phyloP scores from a whole-genome alignment of 2,329 filamentous ascomycete species.

The Colletotrichum sp. region DNA sequence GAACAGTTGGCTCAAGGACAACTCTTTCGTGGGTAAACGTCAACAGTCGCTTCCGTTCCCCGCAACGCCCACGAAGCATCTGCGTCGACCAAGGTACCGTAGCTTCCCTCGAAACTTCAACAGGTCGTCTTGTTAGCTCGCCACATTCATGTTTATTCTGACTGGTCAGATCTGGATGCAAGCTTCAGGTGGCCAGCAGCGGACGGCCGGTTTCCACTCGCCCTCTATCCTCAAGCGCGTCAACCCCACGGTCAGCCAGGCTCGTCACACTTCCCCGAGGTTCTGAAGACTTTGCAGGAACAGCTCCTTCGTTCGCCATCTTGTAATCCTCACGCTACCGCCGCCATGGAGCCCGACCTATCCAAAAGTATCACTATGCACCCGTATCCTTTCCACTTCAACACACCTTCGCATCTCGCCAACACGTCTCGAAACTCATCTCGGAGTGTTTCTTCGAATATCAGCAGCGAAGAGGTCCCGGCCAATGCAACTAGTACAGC shows the following conservation, averaged over 20 bases:
- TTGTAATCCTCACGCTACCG: neutral
- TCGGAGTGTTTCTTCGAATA: neutral
- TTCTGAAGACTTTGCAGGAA: neutral
- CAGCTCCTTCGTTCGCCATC: neutral
- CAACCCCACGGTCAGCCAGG: neutral
- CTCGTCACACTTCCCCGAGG: neutral
- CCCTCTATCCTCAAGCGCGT: neutral
- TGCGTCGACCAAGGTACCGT: neutral
- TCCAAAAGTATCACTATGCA: conserved; percentile 43
- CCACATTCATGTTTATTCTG: neutral
- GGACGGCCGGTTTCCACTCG: neutral
- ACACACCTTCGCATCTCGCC: conserved; percentile 30
- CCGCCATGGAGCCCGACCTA: neutral
- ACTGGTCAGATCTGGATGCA: neutral
- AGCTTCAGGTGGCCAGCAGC: neutral
- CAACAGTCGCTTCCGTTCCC: neutral
- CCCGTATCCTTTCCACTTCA: conserved; percentile 48
- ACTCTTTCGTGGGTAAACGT: neutral
- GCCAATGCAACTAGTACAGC: conserved; percentile 47
- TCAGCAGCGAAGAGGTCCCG: conserved; percentile 23
- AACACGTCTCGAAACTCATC: conserved; percentile 19
- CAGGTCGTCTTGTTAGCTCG: neutral
- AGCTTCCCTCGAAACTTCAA: neutral
- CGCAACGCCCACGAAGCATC: neutral
- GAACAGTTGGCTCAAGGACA: neutral